These are phyloP conservation scores for Sporisorium reilianum DNA, from an alignment of 1,284 basidiomycete species.

Conservation along the genomic window DNA sequence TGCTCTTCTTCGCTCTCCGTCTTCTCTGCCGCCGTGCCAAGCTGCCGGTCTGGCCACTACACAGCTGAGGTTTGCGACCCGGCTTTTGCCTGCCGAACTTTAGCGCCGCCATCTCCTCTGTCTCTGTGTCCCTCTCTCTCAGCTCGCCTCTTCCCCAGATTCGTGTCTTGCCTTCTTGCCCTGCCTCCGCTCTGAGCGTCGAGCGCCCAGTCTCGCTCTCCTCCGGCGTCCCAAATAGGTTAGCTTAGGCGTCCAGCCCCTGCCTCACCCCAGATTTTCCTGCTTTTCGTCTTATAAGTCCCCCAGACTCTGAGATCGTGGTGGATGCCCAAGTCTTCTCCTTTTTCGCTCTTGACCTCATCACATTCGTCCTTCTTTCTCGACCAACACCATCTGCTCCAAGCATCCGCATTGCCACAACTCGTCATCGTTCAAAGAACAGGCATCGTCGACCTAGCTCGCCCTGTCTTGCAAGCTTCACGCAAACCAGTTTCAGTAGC, in stretches of 20 bases:
- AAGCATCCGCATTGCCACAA: neutral
- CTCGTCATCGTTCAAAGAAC: neutral
- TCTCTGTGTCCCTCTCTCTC: neutral
- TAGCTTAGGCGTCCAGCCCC: neutral
- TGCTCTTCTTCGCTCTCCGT: no score
- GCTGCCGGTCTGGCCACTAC: neutral
- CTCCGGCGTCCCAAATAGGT: slow-evolving; percentile 10
- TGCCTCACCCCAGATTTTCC: slow-evolving; percentile 12
- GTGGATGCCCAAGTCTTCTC: no score
- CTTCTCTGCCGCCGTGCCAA: no score
- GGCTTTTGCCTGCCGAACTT: slow-evolving; percentile 39
- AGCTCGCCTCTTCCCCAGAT: neutral
- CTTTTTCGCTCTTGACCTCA: neutral
- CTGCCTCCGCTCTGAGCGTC: neutral
- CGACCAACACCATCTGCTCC: neutral
- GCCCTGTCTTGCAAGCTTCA: neutral
- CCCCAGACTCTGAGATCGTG: neutral
- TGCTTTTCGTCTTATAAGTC: neutral
- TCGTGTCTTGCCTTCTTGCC: neutral
- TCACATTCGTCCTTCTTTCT: neutral
- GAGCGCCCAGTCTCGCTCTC: neutral
- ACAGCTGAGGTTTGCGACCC: neutral
- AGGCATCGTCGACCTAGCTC: neutral
- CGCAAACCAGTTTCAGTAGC: no score
- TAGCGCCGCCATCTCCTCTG: slow-evolving; percentile 22